Base-by-base conservation (phyloP, 208 protist genomes). In the Acanthamoeba lenticulata region DNA sequence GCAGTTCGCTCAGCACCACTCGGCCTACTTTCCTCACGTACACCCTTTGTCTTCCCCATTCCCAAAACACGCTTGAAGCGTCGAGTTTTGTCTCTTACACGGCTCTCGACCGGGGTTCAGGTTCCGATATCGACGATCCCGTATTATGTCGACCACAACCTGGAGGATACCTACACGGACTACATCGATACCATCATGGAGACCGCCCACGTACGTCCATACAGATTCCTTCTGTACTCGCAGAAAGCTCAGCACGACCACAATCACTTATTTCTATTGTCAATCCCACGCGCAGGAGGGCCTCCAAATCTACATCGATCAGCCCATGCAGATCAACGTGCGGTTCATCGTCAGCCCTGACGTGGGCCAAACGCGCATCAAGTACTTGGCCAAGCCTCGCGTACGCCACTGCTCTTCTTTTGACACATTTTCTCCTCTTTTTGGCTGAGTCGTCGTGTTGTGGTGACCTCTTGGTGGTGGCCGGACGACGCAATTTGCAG, bases 181-280 rank as follows among this genome's bases (percentile, higher is more conserved):
- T 94, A 94, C 49, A 94, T 94, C 38, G 92, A 94, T 42, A 52
- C 57, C 27, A 90, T 94, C 92, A 55, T 52, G 13, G 44, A 45
- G 27, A 90, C 79, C 27, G 92, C 92, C 55, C 72, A 92, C 9
- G 92, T 94, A 47, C 11, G 36, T 57, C 4, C 32, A 34, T 32
- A 47, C 36, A 4, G 40, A 27, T 7, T 36, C 83, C 38, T 24
- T 69, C 27, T 90, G 29, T 90, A 5, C 9, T 29, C 11, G 27
- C 47, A 38, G 11, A 5, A 90, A 55, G 27, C 19, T 90, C 6
- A 57, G 4, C 44, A 49, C n/a, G 27, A 17, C 67, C 81, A 38
- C 57, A 34, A 19, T 0, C 24, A n/a, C 47, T 19, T 49, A 49
- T 49, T 5, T 60, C 52, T 24, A 27, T 72, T 74, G 42, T 9